A percentile compares a stretch with the other conserved stretches of the same genome.
phyloP scores from a whole-genome alignment of 192 early-diverging fungal genomes.

The Backusella luteola region DNA sequence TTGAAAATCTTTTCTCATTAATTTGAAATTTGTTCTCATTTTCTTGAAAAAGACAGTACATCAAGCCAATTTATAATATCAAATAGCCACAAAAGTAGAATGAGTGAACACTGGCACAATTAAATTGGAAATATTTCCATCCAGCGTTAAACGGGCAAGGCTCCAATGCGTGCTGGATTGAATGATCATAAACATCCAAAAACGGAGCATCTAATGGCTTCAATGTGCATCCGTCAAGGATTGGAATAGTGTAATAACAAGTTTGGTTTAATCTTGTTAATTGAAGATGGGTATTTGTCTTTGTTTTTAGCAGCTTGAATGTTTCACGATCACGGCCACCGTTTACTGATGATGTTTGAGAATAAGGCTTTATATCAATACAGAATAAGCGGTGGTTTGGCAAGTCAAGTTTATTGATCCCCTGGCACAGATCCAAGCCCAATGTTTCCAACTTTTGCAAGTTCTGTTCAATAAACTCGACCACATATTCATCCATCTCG shows the following conservation, averaged over 20 bases:
- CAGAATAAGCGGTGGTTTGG: neutral
- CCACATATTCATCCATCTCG: neutral
- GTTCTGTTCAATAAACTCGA: neutral
- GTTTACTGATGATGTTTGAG: neutral
- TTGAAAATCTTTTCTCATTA: too few relatives aligned
- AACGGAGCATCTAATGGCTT: neutral
- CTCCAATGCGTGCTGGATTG: neutral
- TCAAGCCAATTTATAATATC: neutral
- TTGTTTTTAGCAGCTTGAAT: neutral
- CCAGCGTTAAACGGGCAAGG: neutral
- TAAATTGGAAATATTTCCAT: neutral
- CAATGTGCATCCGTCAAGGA: neutral
- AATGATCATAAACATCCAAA: neutral
- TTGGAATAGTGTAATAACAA: neutral
- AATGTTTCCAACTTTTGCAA: neutral
- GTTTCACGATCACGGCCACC: neutral
- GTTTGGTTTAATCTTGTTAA: neutral
- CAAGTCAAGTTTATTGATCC: neutral
- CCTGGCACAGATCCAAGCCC: neutral
- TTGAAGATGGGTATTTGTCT: neutral
- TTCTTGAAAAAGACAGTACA: too few relatives aligned
- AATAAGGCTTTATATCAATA: neutral
- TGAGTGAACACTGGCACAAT: neutral
- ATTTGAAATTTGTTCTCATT: too few relatives aligned
- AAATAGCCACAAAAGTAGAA: neutral